A percentile compares a stretch with the other conserved stretches of the same genome.
These are phyloP conservation scores for Neofusicoccum cordaticola DNA, from an alignment of 2,329 filamentous ascomycete genomes.

Conservation along the genomic window DNA sequence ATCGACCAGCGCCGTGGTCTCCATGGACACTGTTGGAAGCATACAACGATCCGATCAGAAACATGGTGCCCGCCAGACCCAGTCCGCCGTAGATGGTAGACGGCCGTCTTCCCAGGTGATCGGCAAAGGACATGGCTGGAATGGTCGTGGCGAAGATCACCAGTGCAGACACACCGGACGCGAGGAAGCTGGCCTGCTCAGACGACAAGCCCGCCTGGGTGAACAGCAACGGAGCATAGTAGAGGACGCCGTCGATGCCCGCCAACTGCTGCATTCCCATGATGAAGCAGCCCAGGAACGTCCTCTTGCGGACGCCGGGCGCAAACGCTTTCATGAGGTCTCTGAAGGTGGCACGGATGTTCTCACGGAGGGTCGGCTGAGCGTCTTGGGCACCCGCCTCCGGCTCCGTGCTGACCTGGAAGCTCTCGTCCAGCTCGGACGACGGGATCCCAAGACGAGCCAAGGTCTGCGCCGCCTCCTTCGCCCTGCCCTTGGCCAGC, in stretches of 20 bases:
- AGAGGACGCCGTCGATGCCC: constrained; percentile 62
- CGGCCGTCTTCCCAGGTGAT: constrained; percentile 56
- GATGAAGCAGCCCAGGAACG: constrained; percentile 51
- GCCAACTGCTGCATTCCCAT: constrained; percentile 59
- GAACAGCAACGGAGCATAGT: constrained; percentile 62
- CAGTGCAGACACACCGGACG: constrained; percentile 59
- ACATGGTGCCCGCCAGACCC: constrained; percentile 49
- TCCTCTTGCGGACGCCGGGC: constrained; percentile 30
- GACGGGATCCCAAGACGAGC: constrained; percentile 32
- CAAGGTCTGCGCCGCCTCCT: constrained; percentile 41
- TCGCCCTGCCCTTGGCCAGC: constrained; percentile 45
- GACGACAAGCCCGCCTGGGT: constrained; percentile 57
- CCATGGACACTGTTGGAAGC: constrained; percentile 44
- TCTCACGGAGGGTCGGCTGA: constrained; percentile 24
- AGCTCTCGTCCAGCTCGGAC: constrained; percentile 11
- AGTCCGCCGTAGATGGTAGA: constrained; percentile 56
- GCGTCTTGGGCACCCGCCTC: neutral
- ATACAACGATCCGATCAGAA: constrained; percentile 55
- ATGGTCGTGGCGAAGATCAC: constrained; percentile 58
- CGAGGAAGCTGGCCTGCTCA: constrained; percentile 55
- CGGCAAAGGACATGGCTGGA: constrained; percentile 55
- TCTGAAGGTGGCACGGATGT: constrained; percentile 30
- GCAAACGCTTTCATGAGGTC: constrained; percentile 26
- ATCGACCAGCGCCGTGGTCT: constrained; percentile 41
- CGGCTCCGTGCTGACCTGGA: neutral